Evolutionary conservation across 2,329 filamentous ascomycete species (phyloP), one percentile per base, ranked within the genome.

Genomic region (Xylariales sp.): DNA sequence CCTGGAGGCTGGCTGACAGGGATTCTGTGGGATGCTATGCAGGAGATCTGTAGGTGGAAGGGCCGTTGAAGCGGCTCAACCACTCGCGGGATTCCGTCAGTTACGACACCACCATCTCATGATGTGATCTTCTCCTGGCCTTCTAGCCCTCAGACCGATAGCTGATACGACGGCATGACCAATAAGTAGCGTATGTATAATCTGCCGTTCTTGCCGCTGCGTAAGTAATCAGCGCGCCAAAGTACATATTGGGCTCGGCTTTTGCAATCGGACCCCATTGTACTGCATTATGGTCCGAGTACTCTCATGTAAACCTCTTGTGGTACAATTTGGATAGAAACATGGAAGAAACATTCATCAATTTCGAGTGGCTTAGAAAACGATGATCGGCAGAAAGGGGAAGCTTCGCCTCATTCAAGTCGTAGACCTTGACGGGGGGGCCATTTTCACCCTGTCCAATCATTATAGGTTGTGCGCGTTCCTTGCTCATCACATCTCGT

Each of bases 201-300:
- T 29, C 31, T 39, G 36, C 36, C 36, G 36, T 29, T 21, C 36
- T 39, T 31, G 27, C 36, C 36, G 36, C 36, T 31, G 36, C 18
- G 21, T 21, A 19, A 27, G 20, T 12, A 29, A 29, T 20, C 19
- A 24, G 7, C 14, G 21, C n/a, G 12, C 16, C 36, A 39, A 29
- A 11, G 18, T 21, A 12, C 18, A 14, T 22, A 11, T 10, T 14
- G 12, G 15, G 12, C 31, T 15, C 12, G n/a, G 31, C 6, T 18
- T 11, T 11, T 18, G n/a, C n/a, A n/a, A n/a, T n/a, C 31, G 15
- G 31, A 33, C 31, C 18, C 31, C n/a, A n/a, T n/a, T n/a, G n/a
- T n/a, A n/a, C n/a, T n/a, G n/a, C n/a, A n/a, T n/a, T n/a, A n/a
- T n/a, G n/a, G n/a, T n/a, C n/a, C n/a, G n/a, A n/a, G n/a, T n/a